Percentiles rank a stretch among this genome's conserved stretches.
Evolutionary conservation across 768 basidiomycete species (phyloP).

Genomic region (Hygrocybe coccinea): DNA sequence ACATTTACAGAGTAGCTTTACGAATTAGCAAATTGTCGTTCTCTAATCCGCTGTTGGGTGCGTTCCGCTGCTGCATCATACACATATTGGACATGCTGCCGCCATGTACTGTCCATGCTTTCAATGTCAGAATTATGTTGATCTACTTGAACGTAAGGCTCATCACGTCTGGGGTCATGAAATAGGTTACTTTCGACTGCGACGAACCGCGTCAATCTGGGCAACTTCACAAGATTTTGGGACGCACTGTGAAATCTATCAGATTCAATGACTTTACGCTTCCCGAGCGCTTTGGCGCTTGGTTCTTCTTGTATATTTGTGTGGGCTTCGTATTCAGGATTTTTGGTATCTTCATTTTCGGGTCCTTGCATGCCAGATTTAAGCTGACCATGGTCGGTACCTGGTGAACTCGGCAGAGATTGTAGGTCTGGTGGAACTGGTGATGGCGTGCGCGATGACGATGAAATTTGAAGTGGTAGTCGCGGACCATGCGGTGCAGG

Average conservation of each 20-base stretch:
- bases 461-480: conserved; percentile 43
- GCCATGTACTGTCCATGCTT: conserved; percentile 36
- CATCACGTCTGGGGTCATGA: conserved; percentile 43
- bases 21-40: conserved; percentile 31
- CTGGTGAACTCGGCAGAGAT: conserved; percentile 6
- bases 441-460: conserved; percentile 66
- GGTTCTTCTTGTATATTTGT: conserved; percentile 48
- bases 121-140: conserved; percentile 50
- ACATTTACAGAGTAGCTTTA: no score
- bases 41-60: conserved; percentile 52
- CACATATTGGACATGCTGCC: conserved; percentile 61
- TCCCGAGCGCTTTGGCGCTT: conserved; percentile 86
- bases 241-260: conserved; percentile 47
- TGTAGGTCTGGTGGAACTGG: conserved; percentile 42
- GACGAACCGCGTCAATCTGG: neutral
- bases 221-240: neutral
- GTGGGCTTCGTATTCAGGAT: conserved; percentile 29
- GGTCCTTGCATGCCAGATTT: conserved; percentile 18
- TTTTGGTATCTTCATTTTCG: conserved; percentile 5
- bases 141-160: conserved; percentile 30
- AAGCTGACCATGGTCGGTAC: conserved; percentile 15
- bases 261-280: conserved; percentile 58
- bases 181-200: no score
- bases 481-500: conserved; percentile 70
- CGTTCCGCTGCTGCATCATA: conserved; percentile 91